phyloP scores from a whole-genome alignment of 352 stramenopile species.

The Phytophthora sansomeana region DNA sequence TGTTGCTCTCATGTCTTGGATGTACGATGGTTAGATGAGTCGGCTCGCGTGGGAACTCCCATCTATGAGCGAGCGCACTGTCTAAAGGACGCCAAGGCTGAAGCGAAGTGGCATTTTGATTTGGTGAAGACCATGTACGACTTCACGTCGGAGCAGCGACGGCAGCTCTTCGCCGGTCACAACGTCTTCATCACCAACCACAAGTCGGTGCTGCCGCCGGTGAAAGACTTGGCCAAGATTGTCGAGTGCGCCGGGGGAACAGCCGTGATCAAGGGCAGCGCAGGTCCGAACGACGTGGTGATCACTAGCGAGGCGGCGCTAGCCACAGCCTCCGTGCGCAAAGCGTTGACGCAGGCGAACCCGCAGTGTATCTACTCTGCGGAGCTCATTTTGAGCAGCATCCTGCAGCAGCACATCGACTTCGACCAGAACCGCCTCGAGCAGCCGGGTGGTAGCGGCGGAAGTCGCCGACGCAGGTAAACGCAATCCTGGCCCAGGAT shows the following conservation, averaged over 20 bases:
- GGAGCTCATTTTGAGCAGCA: constrained; percentile 59
- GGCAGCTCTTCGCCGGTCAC: constrained; percentile 43
- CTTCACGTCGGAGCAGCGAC: constrained; percentile 36
- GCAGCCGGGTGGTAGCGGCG: constrained; percentile 10
- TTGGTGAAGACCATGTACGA: constrained; percentile 62
- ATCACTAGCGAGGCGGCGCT: constrained; percentile 52
- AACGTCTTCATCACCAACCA: constrained; percentile 61
- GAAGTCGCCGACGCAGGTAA: constrained; percentile 35
- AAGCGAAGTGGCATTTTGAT: constrained; percentile 62
- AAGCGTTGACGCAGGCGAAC: constrained; percentile 39
- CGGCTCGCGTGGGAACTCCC: constrained; percentile 45
- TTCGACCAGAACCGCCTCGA: constrained; percentile 47
- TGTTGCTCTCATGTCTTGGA: constrained; percentile 63
- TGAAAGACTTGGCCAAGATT: constrained; percentile 62
- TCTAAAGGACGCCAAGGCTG: constrained; percentile 49
- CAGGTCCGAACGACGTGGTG: constrained; percentile 43
- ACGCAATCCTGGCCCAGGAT: neutral
- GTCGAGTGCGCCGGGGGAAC: constrained; percentile 57
- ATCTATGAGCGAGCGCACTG: constrained; percentile 50
- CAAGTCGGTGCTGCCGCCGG: constrained; percentile 56
- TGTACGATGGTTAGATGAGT: constrained; percentile 62
- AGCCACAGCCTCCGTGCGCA: constrained; percentile 43
- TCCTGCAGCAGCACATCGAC: constrained; percentile 58
- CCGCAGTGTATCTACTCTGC: constrained; percentile 44
- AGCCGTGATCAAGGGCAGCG: constrained; percentile 39